Conservation (phyloP, 192 early-diverging fungal species). For the Backusella westeae region DNA sequence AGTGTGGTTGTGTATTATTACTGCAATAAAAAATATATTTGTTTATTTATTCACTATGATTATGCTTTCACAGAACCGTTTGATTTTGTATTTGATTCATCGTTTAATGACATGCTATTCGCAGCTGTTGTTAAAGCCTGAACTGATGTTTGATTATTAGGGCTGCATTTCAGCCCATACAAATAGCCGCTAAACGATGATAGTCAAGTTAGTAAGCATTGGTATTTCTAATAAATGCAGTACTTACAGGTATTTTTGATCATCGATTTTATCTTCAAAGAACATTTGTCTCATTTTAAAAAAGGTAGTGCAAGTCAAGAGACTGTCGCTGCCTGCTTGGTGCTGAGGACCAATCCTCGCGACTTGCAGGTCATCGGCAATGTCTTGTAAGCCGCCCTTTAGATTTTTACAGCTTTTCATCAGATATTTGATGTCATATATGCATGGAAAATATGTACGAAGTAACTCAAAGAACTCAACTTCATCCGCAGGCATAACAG, state of each 20-base stretch:
- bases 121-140: conserved; percentile 12
- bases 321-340: conserved; percentile 96
- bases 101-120: conserved; percentile 8
- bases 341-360: conserved; percentile 95
- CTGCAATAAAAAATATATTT: neutral
- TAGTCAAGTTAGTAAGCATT: neutral
- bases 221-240: no score
- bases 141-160: neutral
- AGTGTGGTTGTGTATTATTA: no score
- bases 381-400: conserved; percentile 97
- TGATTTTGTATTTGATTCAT: neutral
- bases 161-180: conserved; percentile 21
- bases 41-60: neutral
- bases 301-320: conserved; percentile 96
- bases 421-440: conserved; percentile 98
- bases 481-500: conserved; percentile 89
- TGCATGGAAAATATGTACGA: conserved; percentile 94
- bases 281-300: conserved; percentile 97
- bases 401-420: conserved; percentile 96
- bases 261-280: conserved; percentile 96
- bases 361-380: conserved; percentile 95
- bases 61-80: conserved; percentile 6
- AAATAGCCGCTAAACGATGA: conserved; percentile 8
- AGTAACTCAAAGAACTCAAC: conserved; percentile 92
- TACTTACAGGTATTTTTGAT: conserved; percentile 82